Evolutionary conservation across 177 flowering plant genomes (phyloP), one percentile per base, ranked within the genome.

Genomic region (Vitis hybrid): DNA sequence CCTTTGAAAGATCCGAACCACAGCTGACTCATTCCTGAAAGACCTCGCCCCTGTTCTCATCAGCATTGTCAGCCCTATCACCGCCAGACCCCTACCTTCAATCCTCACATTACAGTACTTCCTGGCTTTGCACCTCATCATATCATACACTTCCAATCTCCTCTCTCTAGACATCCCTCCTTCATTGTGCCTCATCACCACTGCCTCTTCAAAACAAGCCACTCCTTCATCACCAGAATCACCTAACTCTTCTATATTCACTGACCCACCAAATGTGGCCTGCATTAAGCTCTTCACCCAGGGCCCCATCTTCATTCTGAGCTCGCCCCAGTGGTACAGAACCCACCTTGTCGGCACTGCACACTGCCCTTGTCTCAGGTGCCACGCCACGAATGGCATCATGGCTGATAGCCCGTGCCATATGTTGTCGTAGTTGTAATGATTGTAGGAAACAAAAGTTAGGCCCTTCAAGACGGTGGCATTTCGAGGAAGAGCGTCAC

Each of bases 381-480:
- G 87, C 98, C 98, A 93, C 5, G 80, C 85, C 1, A 90, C 87
- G 64, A 93, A 91, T 0, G 95, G 93, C 5, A 84, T 62, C 72
- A 85, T 16, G 2, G 90, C 86, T 1, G 89, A 85, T 15, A 91
- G 61, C 1, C 93, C 95, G 68, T 93, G 98, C 98, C 98, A 93
- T 8, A 90, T 78, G 63, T 93, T 93, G 2, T 73, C 74, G 51
- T 89, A 87, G 53, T 84, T 72, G 70, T 90, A 93, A 62, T 90
- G 88, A 29, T 88, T 90, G 69, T 91, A 80, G 0, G 92, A 86
- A 4, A 94, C 80, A 66, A 86, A 91, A 1, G 96, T 87, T 5
- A 88, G 67, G 6, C 93, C 93, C n/a, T 66, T 51, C 73, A 83
- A 22, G 4, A 84, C 66, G 5, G 85, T 80, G 5, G 96, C 84